A percentile compares a stretch with the other conserved stretches of the same genome.
These are phyloP conservation scores for Balakata baccata DNA, from an alignment of 345 rosid genomes.

Conservation along the genomic window DNA sequence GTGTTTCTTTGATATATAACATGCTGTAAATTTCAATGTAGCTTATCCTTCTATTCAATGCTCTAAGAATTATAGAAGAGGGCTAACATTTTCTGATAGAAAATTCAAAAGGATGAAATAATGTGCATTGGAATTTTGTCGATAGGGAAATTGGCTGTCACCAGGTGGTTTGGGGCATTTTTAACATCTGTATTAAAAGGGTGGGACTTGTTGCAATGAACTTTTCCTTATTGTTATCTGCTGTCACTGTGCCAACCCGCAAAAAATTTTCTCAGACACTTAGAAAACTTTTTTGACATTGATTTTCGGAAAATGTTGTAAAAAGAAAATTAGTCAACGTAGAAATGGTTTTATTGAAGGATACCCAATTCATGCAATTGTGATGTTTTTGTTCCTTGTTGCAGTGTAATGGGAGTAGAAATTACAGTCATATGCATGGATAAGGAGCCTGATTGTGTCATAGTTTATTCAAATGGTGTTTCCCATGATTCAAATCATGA, in stretches of 20 bases:
- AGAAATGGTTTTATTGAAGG: not conserved
- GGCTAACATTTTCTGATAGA: not conserved
- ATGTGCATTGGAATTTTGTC: not conserved
- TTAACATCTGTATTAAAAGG: slow-evolving; percentile 3
- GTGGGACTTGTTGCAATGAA: not conserved
- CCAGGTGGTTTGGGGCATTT: slow-evolving; percentile 8
- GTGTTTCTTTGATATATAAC: not conserved
- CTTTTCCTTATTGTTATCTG: not conserved
- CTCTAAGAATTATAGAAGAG: not conserved
- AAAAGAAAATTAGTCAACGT: not conserved
- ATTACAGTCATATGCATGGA: slow-evolving; percentile 71
- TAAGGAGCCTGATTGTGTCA: slow-evolving; percentile 64
- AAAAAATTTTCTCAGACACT: not conserved
- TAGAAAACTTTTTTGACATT: no score
- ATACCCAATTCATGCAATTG: not conserved
- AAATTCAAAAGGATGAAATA: not conserved
- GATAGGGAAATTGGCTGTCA: slow-evolving; percentile 5
- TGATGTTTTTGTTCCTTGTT: slow-evolving; percentile 18
- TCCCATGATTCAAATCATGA: slow-evolving; percentile 43
- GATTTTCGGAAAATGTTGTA: not conserved
- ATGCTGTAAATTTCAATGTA: not conserved
- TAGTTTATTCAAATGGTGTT: slow-evolving; percentile 47
- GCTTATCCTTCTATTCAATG: not conserved
- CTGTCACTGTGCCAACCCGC: not conserved
- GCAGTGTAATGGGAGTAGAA: slow-evolving; percentile 51